These are phyloP conservation scores for Annulohypoxylon moriforme DNA, from an alignment of 495 filamentous ascomycete species.

Conservation along the genomic window DNA sequence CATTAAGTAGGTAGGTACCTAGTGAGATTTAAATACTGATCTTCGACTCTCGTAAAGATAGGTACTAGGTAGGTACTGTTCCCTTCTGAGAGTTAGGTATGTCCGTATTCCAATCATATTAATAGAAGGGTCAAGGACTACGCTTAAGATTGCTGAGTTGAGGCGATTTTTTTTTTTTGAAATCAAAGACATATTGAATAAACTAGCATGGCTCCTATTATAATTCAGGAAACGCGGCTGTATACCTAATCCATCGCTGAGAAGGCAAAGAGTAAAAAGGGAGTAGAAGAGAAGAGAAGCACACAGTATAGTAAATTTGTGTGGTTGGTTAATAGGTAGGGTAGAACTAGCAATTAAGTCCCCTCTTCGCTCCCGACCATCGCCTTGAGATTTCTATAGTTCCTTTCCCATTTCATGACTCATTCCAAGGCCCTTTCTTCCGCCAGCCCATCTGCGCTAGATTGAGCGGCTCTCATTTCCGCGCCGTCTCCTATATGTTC, in stretches of 20 bases:
- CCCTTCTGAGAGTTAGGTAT: no score
- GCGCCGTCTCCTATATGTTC: slow-evolving; percentile 12
- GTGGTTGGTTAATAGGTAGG: slow-evolving; percentile 9
- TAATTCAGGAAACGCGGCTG: not conserved
- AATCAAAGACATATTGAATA: slow-evolving; percentile 18
- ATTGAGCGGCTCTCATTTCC: slow-evolving; percentile 9
- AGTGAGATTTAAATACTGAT: no score
- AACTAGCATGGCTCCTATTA: slow-evolving; percentile 14
- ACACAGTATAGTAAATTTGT: not conserved
- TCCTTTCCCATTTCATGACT: slow-evolving; percentile 28
- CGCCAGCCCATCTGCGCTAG: slow-evolving; percentile 31
- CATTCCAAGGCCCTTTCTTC: slow-evolving; percentile 14
- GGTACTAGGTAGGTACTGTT: no score
- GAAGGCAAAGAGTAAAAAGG: slow-evolving; percentile 15
- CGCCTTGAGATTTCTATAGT: slow-evolving; percentile 21
- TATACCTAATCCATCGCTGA: slow-evolving; percentile 4
- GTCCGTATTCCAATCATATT: no score
- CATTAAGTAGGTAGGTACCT: no score
- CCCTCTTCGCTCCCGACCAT: slow-evolving; percentile 7
- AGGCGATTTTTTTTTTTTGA: no score
- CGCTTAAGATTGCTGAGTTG: no score
- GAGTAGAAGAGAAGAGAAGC: slow-evolving; percentile 17
- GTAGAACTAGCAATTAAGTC: slow-evolving; percentile 32
- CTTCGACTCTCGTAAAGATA: no score
- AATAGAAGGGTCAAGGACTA: no score